phyloP scores from a whole-genome alignment of 2,329 filamentous ascomycete species.

The Raffaelea albimanens region DNA sequence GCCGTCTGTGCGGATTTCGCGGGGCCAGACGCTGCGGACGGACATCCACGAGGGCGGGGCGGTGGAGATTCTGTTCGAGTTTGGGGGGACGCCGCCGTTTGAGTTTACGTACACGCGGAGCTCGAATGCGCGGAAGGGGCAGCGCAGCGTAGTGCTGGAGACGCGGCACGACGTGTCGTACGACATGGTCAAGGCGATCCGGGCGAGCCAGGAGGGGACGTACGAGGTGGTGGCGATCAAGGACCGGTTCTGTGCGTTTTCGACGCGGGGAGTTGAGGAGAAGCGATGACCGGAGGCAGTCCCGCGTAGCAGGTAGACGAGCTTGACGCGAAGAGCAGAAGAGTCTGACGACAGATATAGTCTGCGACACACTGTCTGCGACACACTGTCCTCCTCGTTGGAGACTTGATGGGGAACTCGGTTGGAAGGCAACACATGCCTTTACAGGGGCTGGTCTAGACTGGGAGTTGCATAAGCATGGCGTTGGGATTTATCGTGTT shows the following conservation, averaged over 20 bases:
- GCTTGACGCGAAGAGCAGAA: background rate
- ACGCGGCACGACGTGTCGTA: slow-evolving; percentile 81
- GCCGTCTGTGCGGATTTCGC: slow-evolving; percentile 82
- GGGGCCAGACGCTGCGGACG: slow-evolving; percentile 68
- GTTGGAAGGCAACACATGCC: no score
- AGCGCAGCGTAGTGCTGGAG: slow-evolving; percentile 73
- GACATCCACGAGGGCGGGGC: slow-evolving; percentile 97
- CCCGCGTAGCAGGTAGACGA: background rate
- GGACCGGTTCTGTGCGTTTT: slow-evolving; percentile 85
- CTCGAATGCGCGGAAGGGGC: slow-evolving; percentile 68
- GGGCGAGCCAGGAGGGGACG: slow-evolving; percentile 85
- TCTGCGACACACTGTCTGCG: no score
- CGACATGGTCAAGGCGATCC: slow-evolving; percentile 71
- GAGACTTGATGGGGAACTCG: no score
- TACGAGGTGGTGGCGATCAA: slow-evolving; percentile 97
- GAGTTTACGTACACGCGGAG: slow-evolving; percentile 95
- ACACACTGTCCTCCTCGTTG: no score
- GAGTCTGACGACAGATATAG: no score
- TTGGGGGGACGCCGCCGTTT: slow-evolving; percentile 90
- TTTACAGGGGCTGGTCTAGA: no score
- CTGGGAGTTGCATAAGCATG: no score
- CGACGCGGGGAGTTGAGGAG: slow-evolving; percentile 52
- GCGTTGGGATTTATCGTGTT: no score
- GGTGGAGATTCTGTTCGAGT: slow-evolving; percentile 88
- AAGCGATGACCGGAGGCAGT: slow-evolving; percentile 26